phyloP scores from a whole-genome alignment of 129 eudicot genomes.

The Rutidosis leptorrhynchoides region DNA sequence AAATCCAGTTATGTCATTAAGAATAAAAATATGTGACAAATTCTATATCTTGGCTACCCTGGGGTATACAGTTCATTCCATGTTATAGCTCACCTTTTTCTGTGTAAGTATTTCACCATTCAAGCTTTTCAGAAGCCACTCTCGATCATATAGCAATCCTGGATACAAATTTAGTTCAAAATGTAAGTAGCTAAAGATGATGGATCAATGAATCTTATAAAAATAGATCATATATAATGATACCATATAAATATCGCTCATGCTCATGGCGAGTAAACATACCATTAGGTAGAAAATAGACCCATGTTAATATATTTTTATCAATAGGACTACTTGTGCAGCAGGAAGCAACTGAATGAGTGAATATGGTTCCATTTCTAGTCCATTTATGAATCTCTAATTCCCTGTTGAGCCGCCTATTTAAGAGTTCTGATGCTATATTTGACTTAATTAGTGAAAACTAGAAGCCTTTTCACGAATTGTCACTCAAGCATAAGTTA shows the following conservation, averaged over 20 bases:
- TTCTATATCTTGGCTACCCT: background rate
- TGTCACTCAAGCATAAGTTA: too few species aligned
- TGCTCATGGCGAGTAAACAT: background rate
- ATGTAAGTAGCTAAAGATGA: background rate
- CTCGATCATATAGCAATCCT: constrained; percentile 93
- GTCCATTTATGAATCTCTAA: background rate
- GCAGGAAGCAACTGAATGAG: background rate
- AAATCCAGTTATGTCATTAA: too few species aligned
- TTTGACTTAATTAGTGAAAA: background rate
- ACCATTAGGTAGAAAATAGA: too few species aligned
- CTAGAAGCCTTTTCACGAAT: background rate
- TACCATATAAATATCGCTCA: background rate
- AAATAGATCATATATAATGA: background rate
- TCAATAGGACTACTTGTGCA: background rate
- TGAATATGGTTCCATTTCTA: background rate
- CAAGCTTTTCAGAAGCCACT: constrained; percentile 86
- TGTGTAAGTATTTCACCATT: constrained; percentile 92
- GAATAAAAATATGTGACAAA: too few species aligned
- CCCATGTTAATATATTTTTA: background rate
- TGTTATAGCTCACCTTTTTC: constrained; percentile 55
- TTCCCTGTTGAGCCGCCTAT: background rate
- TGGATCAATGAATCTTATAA: background rate
- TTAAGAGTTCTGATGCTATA: background rate
- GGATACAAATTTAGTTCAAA: constrained; percentile 17
- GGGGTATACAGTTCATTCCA: background rate